Evolutionary conservation across 768 basidiomycete genomes (phyloP).

Genomic region (Cytidiella melzeri): DNA sequence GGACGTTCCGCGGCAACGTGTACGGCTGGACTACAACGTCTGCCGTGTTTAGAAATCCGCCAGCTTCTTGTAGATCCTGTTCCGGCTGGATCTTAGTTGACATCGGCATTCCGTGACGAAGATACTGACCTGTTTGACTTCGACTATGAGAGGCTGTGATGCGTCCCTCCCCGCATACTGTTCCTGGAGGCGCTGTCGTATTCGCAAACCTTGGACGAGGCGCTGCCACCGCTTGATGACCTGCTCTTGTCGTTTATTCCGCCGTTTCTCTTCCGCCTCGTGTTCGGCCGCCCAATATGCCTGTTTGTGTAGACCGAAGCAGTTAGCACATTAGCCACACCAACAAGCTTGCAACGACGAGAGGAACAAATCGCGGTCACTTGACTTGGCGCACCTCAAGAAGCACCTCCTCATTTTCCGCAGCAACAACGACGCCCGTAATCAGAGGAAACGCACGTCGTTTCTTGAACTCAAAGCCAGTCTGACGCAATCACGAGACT

Average conservation of each 20-base stretch:
- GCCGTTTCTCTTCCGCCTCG: conserved; percentile 70
- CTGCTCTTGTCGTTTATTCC: conserved; percentile 68
- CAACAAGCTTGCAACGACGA: background rate
- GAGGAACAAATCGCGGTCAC: background rate
- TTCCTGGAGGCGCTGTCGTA: conserved; percentile 74
- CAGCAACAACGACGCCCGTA: conserved; percentile 81
- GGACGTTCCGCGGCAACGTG: conserved; percentile 56
- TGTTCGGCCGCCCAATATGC: conserved; percentile 82
- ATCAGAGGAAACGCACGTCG: conserved; percentile 81
- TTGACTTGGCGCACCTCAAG: conserved; percentile 53
- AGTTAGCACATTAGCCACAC: background rate
- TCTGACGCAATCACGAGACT: conserved; percentile 41
- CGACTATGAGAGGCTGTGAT: background rate
- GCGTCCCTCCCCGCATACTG: conserved; percentile 49
- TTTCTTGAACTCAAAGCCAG: conserved; percentile 95
- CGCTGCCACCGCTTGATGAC: conserved; percentile 85
- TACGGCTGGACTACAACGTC: conserved; percentile 72
- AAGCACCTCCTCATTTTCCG: conserved; percentile 66
- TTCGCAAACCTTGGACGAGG: conserved; percentile 82
- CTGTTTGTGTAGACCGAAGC: conserved; percentile 33
- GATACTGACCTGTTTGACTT: conserved; percentile 10
- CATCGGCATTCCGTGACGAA: background rate
- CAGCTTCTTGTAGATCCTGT: conserved; percentile 26
- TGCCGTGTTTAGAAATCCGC: conserved; percentile 62
- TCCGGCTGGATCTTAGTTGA: background rate